Evolutionary conservation across 1,284 basidiomycete species (phyloP).

Genomic region (Cryptococcus sp.): DNA sequence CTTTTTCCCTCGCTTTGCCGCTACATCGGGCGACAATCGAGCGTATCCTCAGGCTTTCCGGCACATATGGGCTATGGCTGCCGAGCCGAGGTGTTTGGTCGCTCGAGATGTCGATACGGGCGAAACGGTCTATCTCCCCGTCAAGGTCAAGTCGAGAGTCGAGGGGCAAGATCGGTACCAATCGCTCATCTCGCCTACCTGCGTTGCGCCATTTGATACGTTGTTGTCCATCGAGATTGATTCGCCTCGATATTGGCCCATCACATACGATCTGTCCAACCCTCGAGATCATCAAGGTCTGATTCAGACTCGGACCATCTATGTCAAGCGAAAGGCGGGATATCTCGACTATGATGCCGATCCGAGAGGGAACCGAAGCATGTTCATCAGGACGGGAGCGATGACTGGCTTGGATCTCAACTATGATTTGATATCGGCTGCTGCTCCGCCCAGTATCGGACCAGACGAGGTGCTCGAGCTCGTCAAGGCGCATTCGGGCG

Average conservation of each 20-base stretch:
- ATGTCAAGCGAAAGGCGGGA: conserved; percentile 85
- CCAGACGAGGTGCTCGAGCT: conserved; percentile 68
- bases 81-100: conserved; percentile 86
- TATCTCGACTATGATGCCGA: conserved; percentile 90
- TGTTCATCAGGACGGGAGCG: conserved; percentile 74
- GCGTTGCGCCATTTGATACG: conserved; percentile 79
- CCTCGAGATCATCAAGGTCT: conserved; percentile 64
- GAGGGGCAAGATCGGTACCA: conserved; percentile 49
- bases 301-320: conserved; percentile 71
- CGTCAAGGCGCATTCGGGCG: conserved; percentile 75
- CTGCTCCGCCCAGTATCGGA: conserved; percentile 58
- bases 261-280: conserved; percentile 68
- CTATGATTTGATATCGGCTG: conserved; percentile 71
- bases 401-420: conserved; percentile 61
- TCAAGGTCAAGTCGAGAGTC: conserved; percentile 74
- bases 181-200: conserved; percentile 79
- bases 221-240: conserved; percentile 76
- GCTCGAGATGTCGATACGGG: conserved; percentile 84
- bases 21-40: conserved; percentile 75
- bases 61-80: conserved; percentile 92
- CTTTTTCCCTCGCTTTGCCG: conserved; percentile 83
- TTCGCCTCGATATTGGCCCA: conserved; percentile 90
- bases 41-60: conserved; percentile 87
- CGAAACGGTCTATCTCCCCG: conserved; percentile 82
- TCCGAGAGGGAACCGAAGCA: conserved; percentile 81